phyloP scores from a whole-genome alignment of 805 yeast genomes.

The Pichia membranifaciens region DNA sequence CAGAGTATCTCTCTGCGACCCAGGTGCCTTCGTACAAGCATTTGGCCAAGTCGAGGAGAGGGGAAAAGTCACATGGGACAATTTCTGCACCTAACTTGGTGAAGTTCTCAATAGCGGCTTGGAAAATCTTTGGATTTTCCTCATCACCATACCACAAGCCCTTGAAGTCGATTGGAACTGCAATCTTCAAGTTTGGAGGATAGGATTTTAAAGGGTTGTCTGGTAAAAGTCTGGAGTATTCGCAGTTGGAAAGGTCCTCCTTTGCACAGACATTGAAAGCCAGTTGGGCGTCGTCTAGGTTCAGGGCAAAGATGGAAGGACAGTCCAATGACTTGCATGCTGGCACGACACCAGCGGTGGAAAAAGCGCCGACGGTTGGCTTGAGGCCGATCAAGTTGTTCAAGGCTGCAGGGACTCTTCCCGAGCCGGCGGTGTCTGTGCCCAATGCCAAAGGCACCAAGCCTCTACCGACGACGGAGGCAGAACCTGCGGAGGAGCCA shows the following conservation, averaged over 20 bases:
- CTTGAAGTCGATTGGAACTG: constrained; percentile 63
- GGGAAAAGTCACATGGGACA: constrained; percentile 62
- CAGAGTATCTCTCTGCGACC: constrained; percentile 94
- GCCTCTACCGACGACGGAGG: constrained; percentile 84
- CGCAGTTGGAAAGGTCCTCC: constrained; percentile 63
- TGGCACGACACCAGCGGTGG: constrained; percentile 91
- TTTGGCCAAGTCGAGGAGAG: constrained; percentile 73
- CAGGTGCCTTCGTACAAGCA: constrained; percentile 97
- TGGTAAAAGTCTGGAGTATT: constrained; percentile 76
- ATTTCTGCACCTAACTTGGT: constrained; percentile 51
- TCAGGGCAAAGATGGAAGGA: constrained; percentile 77
- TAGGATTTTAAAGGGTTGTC: constrained; percentile 55
- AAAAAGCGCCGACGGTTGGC: constrained; percentile 85
- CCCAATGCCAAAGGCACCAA: constrained; percentile 85
- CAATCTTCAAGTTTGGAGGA: constrained; percentile 57
- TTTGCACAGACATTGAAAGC: constrained; percentile 66
- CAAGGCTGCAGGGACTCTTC: constrained; percentile 93
- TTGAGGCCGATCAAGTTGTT: constrained; percentile 89
- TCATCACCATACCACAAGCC: constrained; percentile 70
- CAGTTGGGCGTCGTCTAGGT: constrained; percentile 76
- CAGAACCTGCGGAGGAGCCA: constrained; percentile 96
- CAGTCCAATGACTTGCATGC: constrained; percentile 95
- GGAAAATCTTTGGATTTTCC: constrained; percentile 67
- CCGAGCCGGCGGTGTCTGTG: constrained; percentile 98
- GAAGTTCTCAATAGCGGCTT: constrained; percentile 52